A percentile compares a stretch with the other conserved stretches of the same genome.
Evolutionary conservation across 73 alveolate species (phyloP).

Genomic region (Paraurostyla sp.): DNA sequence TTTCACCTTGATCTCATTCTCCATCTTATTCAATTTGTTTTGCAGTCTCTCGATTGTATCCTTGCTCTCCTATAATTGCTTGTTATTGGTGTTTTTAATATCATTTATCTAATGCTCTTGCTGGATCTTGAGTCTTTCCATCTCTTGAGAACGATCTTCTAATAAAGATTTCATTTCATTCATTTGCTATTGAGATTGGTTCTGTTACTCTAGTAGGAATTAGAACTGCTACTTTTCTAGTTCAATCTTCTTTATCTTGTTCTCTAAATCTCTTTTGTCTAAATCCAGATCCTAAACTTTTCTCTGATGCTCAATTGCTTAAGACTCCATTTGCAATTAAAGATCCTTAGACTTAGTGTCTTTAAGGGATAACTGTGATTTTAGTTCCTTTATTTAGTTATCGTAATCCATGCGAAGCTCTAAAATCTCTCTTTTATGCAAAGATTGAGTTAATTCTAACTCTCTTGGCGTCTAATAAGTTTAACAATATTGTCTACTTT

Average conservation of each 20-base stretch:
- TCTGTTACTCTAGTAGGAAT: background rate
- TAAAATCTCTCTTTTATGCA: background rate
- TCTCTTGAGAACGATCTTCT: background rate
- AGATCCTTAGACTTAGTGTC: slow-evolving; percentile 6
- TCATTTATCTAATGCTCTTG: background rate
- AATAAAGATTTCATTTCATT: background rate
- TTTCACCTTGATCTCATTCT: background rate
- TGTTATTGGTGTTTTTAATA: background rate
- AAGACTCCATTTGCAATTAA: slow-evolving; percentile 26
- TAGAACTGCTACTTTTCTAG: slow-evolving; percentile 6
- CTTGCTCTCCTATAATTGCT: background rate
- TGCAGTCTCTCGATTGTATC: background rate
- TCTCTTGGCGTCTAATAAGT: slow-evolving; percentile 19
- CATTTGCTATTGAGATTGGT: background rate
- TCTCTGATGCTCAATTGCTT: background rate
- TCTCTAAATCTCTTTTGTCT: slow-evolving; percentile 27
- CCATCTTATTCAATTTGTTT: background rate
- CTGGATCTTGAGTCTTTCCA: background rate
- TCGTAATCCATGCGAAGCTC: slow-evolving; percentile 19
- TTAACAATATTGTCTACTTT: background rate
- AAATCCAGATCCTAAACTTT: slow-evolving; percentile 25
- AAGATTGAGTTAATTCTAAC: background rate
- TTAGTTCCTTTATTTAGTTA: slow-evolving; percentile 10
- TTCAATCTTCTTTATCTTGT: slow-evolving; percentile 24
- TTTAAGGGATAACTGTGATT: slow-evolving; percentile 1